These are phyloP conservation scores for Apostasia ramifera DNA, from an alignment of 106 monocot genomes.

Conservation along the genomic window DNA sequence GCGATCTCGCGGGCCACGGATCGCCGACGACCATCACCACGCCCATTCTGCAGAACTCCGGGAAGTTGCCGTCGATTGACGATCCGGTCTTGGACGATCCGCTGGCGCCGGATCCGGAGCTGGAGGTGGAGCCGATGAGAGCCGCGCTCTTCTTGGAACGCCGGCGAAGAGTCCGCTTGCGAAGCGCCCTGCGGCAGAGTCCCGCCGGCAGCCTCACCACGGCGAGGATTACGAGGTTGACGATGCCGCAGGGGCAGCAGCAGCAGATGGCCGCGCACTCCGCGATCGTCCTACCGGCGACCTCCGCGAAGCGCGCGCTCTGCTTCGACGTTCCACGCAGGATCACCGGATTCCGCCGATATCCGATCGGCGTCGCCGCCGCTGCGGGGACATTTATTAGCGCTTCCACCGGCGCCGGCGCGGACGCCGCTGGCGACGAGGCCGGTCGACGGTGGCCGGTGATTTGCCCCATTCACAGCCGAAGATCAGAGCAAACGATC, in stretches of 20 bases:
- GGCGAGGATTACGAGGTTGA: conserved; percentile 8
- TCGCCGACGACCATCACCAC: neutral
- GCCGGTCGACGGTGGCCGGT: neutral
- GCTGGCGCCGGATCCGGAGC: neutral
- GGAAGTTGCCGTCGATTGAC: neutral
- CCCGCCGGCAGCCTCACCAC: conserved; percentile 6
- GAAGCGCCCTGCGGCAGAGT: conserved; percentile 7
- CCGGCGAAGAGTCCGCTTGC: neutral
- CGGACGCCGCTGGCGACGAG: neutral
- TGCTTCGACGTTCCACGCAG: neutral
- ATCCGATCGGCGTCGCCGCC: neutral
- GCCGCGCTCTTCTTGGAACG: conserved; percentile 2
- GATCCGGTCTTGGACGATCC: neutral
- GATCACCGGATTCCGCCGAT: neutral
- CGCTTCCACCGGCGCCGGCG: neutral
- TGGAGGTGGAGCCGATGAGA: neutral
- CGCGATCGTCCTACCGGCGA: conserved; percentile 6
- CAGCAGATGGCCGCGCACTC: conserved; percentile 18
- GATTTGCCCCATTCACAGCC: no score
- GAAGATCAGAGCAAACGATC: no score
- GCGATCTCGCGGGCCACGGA: conserved; percentile 9
- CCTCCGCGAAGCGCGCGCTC: conserved; percentile 4
- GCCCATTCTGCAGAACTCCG: neutral
- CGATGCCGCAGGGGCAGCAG: conserved; percentile 12
- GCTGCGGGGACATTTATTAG: neutral